phyloP scores from a whole-genome alignment of 1,139 yeast genomes.

The Blastobotrys apis region DNA sequence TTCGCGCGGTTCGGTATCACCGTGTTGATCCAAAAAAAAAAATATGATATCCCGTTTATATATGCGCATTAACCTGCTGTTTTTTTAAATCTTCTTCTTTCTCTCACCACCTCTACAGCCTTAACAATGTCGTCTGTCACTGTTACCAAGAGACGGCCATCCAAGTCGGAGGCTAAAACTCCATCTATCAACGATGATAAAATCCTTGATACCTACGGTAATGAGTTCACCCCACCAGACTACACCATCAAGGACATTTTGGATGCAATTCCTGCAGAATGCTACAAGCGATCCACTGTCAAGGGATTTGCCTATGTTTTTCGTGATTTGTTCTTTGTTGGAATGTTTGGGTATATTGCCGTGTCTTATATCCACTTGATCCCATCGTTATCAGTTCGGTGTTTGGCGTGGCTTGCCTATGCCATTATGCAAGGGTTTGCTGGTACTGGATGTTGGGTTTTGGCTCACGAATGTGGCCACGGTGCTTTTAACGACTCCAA shows the following conservation, averaged over 20 bases:
- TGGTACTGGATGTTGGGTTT: slow-evolving; percentile 78
- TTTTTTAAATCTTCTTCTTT: slow-evolving; percentile 1
- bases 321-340: slow-evolving; percentile 57
- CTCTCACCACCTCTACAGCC: background rate
- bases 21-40: background rate
- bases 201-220: slow-evolving; percentile 53
- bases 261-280: slow-evolving; percentile 68
- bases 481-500: slow-evolving; percentile 74
- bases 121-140: slow-evolving; percentile 23
- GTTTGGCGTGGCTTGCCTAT: slow-evolving; percentile 56
- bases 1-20: background rate
- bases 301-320: slow-evolving; percentile 59
- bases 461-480: slow-evolving; percentile 92
- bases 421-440: slow-evolving; percentile 57
- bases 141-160: slow-evolving; percentile 28
- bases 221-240: slow-evolving; percentile 67
- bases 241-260: slow-evolving; percentile 69
- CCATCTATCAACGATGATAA: slow-evolving; percentile 17
- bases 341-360: slow-evolving; percentile 50
- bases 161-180: slow-evolving; percentile 16
- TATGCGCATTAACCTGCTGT: background rate
- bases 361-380: slow-evolving; percentile 51
- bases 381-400: slow-evolving; percentile 44
- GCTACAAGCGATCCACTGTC: slow-evolving; percentile 60
- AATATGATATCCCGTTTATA: background rate